Evolutionary conservation across 768 basidiomycete genomes (phyloP), one percentile per base, ranked within the genome.

Genomic region (Suillus spraguei): DNA sequence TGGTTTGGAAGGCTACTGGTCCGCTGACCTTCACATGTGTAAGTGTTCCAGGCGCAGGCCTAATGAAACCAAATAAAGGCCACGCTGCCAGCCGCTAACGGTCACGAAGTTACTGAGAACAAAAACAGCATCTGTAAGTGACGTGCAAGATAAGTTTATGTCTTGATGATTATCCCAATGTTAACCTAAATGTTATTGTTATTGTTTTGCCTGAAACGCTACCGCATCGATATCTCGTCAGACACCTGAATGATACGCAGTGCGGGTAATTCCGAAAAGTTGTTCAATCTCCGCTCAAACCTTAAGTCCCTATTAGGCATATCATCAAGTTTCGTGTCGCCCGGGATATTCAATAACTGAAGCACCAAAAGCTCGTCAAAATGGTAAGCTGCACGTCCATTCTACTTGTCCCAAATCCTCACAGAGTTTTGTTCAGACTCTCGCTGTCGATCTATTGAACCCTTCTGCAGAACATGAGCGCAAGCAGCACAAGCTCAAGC

Each of bases 401-500:
- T n/a, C 17, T 32, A 4, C 11, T 7, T 39, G 28, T 28, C 14
- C 8, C 2, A 28, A 13, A 20, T 58, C 1, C 38, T 58, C 24
- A 58, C 39, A 20, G 17, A 59, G 35, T 1, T 53, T 49, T n/a
- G n/a, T 9, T 16, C 65, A 97, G 96, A 86, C 94, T 87, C 94
- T 99, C 83, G 95, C 94, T 78, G 78, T 97, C 78, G 97, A 99
- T 81, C 91, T 99, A 78, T 90, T 99, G 78, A 93, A 99, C 89
- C 97, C 95, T 71, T 91, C 94, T 64, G 79, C 86, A 69, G 92
- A 94, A 77, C 79, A 87, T 71, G 92, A 97, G 82, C 89, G 82
- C 79, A 89, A 84, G 79, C 90, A 88, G 79, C 97, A 99, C 91
- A 99, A 99, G 86, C 92, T 98, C 79, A 99, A 99, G 87, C 91